Evolutionary conservation across 306 rosid species (phyloP).

Genomic region (Gastrolobium villosum): DNA sequence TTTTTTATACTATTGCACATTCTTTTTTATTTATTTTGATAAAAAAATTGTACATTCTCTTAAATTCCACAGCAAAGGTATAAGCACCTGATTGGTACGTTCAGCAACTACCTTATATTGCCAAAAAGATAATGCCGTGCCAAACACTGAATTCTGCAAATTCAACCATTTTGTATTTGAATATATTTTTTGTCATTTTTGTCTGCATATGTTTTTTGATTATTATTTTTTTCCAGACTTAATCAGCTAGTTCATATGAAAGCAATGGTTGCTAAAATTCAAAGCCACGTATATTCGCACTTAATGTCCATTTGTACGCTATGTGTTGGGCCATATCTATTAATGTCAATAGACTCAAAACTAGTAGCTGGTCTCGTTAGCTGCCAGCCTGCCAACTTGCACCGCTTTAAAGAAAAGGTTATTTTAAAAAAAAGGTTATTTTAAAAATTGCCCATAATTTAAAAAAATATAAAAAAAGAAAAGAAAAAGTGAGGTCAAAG

Average conservation of each 20-base stretch:
- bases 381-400: constrained; percentile 35
- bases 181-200: not conserved
- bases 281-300: constrained; percentile 44
- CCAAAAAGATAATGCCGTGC: not conserved
- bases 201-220: not conserved
- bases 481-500: too few relatives aligned
- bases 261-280: constrained; percentile 23
- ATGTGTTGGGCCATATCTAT: not conserved
- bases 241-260: constrained; percentile 11
- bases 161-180: constrained; percentile 13
- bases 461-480: too few relatives aligned
- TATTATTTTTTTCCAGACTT: not conserved
- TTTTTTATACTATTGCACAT: not conserved
- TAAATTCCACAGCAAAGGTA: too few relatives aligned
- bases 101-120: not conserved
- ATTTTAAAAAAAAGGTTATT: not conserved
- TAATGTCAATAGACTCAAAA: not conserved
- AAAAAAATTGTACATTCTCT: too few relatives aligned
- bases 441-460: too few relatives aligned
- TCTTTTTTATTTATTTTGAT: not conserved
- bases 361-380: not conserved
- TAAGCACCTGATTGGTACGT: not conserved
- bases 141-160: not conserved
- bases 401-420: not conserved
- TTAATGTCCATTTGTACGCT: not conserved